Conservation (phyloP, 768 basidiomycete species). For the Daedaleopsis sinensis region DNA sequence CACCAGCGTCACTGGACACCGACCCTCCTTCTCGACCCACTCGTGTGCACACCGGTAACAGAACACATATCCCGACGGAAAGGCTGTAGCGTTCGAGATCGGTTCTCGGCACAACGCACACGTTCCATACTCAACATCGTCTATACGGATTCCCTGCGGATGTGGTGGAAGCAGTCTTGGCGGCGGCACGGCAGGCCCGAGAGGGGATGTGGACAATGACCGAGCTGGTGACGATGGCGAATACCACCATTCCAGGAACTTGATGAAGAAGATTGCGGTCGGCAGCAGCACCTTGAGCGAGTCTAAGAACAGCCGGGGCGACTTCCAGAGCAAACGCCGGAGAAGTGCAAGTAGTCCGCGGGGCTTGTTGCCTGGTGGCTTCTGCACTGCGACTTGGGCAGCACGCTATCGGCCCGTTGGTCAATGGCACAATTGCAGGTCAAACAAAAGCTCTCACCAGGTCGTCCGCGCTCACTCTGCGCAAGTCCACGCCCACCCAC, state of each 20-base stretch:
- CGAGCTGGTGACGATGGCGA: slow-evolving; percentile 88
- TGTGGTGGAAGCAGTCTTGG: slow-evolving; percentile 78
- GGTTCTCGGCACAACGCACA: slow-evolving; percentile 79
- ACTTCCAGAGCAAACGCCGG: slow-evolving; percentile 48
- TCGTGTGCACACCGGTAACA: slow-evolving; percentile 92
- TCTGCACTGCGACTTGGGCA: slow-evolving; percentile 23
- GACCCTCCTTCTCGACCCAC: slow-evolving; percentile 73
- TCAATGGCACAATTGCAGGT: slow-evolving; percentile 1
- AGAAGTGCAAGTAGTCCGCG: slow-evolving; percentile 46
- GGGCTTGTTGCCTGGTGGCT: slow-evolving; percentile 27
- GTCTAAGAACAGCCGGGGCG: slow-evolving; percentile 71
- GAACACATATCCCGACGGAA: slow-evolving; percentile 93
- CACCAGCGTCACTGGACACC: slow-evolving; percentile 87
- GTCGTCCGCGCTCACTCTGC: slow-evolving; percentile 78
- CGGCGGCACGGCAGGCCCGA: slow-evolving; percentile 74
- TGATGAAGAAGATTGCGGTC: slow-evolving; percentile 91
- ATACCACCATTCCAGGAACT: slow-evolving; percentile 99
- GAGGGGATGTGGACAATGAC: slow-evolving; percentile 60
- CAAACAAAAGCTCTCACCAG: slow-evolving; percentile 51
- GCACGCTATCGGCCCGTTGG: slow-evolving; percentile 26
- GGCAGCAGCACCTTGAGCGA: slow-evolving; percentile 81
- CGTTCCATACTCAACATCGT: slow-evolving; percentile 67
- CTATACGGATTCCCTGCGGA: slow-evolving; percentile 68
- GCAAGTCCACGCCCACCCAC: slow-evolving; percentile 83
- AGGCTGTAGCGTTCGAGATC: slow-evolving; percentile 85